Evolutionary conservation across 2,329 filamentous ascomycete genomes (phyloP).

Genomic region (Fusarium sp.): DNA sequence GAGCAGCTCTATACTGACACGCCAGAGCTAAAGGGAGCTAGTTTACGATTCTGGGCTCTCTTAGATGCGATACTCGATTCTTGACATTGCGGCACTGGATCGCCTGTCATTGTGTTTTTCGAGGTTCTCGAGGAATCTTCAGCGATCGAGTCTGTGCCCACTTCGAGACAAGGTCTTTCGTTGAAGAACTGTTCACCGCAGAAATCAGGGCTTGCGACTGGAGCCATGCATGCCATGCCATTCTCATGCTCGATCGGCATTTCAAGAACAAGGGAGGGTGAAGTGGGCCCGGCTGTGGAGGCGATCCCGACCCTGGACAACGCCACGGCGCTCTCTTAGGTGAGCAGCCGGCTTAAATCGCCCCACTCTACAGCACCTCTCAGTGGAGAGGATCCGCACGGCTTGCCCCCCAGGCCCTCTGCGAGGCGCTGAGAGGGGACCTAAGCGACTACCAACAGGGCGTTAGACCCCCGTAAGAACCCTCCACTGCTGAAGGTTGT

Average conservation of each 20-base stretch:
- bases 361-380: conserved; percentile 21
- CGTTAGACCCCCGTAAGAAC: conserved; percentile 13
- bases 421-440: conserved; percentile 13
- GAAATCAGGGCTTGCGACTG: conserved; percentile 31
- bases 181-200: conserved; percentile 27
- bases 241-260: conserved; percentile 36
- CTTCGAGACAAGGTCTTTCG: background rate
- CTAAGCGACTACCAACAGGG: conserved; percentile 12
- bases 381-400: conserved; percentile 1
- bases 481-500: conserved; percentile 3
- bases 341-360: conserved; percentile 1
- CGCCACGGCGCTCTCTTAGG: conserved; percentile 3
- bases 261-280: conserved; percentile 32
- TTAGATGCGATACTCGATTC: conserved; percentile 8
- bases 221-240: conserved; percentile 25
- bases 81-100: background rate
- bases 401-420: conserved; percentile 15
- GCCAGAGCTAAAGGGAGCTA: conserved; percentile 12
- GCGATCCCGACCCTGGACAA: conserved; percentile 34
- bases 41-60: conserved; percentile 29
- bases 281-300: conserved; percentile 35
- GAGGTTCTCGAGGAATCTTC: background rate
- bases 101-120: background rate
- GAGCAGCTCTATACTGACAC: background rate
- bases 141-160: background rate